Conservation (phyloP, 495 filamentous ascomycete species). For the Aspergillus panamensis region DNA sequence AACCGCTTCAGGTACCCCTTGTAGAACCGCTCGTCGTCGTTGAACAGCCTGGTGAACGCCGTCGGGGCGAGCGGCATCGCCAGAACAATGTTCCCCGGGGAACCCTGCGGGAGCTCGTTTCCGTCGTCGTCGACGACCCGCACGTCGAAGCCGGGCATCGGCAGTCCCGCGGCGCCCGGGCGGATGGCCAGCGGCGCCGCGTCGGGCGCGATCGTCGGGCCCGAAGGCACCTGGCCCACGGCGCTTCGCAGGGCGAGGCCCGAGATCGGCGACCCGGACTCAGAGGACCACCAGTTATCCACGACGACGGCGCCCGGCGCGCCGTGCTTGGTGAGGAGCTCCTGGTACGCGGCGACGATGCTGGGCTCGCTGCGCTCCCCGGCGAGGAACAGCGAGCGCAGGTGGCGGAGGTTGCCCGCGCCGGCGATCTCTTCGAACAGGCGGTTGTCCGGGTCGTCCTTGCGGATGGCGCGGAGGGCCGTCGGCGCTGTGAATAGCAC, state of each 20-base stretch:
- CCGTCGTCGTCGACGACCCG: conserved; percentile 78
- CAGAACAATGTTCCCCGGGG: conserved; percentile 91
- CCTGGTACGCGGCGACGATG: conserved; percentile 75
- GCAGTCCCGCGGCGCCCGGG: conserved; percentile 82
- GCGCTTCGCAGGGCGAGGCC: conserved; percentile 60
- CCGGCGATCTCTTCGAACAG: conserved; percentile 58
- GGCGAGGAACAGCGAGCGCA: conserved; percentile 77
- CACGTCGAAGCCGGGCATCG: conserved; percentile 89
- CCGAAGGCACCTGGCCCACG: conserved; percentile 25
- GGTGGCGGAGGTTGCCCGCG: conserved; percentile 61
- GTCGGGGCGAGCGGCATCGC: conserved; percentile 79
- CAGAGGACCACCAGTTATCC: conserved; percentile 97
- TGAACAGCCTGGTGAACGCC: conserved; percentile 78
- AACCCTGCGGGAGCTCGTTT: conserved; percentile 57
- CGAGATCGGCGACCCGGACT: conserved; percentile 85
- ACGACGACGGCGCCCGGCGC: conserved; percentile 64
- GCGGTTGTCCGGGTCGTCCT: conserved; percentile 74
- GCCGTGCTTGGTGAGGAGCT: conserved; percentile 61
- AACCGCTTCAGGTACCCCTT: conserved; percentile 78
- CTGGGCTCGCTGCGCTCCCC: conserved; percentile 87
- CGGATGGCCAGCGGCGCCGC: conserved; percentile 53
- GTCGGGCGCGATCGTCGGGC: conserved; percentile 5
- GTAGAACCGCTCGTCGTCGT: conserved; percentile 81
- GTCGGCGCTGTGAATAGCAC: conserved; percentile 82
- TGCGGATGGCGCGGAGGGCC: conserved; percentile 79